phyloP scores from a whole-genome alignment of 2,329 filamentous ascomycete species.

The Sclerotinia glacialis region DNA sequence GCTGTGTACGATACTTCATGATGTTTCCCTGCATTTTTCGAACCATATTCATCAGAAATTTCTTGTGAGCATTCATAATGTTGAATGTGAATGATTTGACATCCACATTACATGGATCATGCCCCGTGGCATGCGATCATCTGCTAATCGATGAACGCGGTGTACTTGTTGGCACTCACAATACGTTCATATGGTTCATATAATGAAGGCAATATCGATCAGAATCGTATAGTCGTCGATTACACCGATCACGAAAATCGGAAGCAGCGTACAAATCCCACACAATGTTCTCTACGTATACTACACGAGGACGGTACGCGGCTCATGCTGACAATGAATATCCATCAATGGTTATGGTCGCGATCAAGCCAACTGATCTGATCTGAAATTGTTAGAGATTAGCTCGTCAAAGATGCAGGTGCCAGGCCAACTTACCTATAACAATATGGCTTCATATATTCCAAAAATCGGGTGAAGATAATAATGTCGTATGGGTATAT shows the following conservation, averaged over 20 bases:
- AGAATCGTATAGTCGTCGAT: background rate
- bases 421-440: slow-evolving; percentile 11
- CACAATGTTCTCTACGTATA: background rate
- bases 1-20: background rate
- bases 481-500: background rate
- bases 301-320: background rate
- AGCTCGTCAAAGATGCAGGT: background rate
- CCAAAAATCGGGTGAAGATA: background rate
- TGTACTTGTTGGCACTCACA: background rate
- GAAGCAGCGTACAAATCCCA: background rate
- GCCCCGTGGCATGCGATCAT: background rate
- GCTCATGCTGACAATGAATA: background rate
- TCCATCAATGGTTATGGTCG: background rate
- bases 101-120: background rate
- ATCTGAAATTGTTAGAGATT: background rate
- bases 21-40: background rate
- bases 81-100: background rate
- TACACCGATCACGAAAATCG: too few relatives aligned
- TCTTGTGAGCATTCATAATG: background rate
- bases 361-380: slow-evolving; percentile 2
- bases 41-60: background rate
- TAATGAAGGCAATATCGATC: background rate
- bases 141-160: background rate
- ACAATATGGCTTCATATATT: slow-evolving; percentile 7
- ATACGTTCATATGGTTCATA: background rate